phyloP scores from a whole-genome alignment of 345 rosid species.

The Brassica juncea region DNA sequence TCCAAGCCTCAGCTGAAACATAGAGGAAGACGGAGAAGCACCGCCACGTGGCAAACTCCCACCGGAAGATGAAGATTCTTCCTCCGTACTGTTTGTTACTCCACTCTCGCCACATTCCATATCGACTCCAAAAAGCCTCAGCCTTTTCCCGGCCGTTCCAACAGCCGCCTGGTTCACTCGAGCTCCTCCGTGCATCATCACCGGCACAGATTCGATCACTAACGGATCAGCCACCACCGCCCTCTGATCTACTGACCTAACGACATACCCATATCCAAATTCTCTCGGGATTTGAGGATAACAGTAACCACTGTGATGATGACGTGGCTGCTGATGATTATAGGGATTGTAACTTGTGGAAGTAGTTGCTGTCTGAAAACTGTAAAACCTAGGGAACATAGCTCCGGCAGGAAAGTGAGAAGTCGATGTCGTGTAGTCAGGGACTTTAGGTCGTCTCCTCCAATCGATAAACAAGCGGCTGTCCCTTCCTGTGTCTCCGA shows the following conservation, averaged over 20 bases:
- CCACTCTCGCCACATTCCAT: slow-evolving; percentile 62
- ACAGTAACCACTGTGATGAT: slow-evolving; percentile 20
- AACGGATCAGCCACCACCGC: slow-evolving; percentile 27
- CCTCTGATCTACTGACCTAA: slow-evolving; percentile 44
- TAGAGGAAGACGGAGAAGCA: slow-evolving; percentile 20
- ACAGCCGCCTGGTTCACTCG: slow-evolving; percentile 24
- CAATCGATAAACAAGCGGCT: slow-evolving; percentile 72
- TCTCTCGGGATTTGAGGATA: slow-evolving; percentile 38
- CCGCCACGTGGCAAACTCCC: slow-evolving; percentile 37
- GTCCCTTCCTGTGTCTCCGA: slow-evolving; percentile 58
- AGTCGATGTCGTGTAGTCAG: slow-evolving; percentile 34
- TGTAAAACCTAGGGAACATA: slow-evolving; percentile 64
- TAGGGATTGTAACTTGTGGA: slow-evolving; percentile 34
- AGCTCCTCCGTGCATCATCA: slow-evolving; percentile 36
- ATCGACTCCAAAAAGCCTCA: slow-evolving; percentile 71
- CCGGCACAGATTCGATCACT: slow-evolving; percentile 41
- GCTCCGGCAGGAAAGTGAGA: slow-evolving; percentile 45
- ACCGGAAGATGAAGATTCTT: slow-evolving; percentile 38
- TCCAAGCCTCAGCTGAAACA: slow-evolving; percentile 39
- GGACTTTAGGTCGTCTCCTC: slow-evolving; percentile 67
- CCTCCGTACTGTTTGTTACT: slow-evolving; percentile 56
- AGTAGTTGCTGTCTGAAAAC: slow-evolving; percentile 39
- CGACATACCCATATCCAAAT: slow-evolving; percentile 37
- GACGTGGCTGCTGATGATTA: slow-evolving; percentile 40
- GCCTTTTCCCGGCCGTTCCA: slow-evolving; percentile 45